Base-by-base conservation (phyloP, 306 rosid species). In the Vigna trinervia region DNA sequence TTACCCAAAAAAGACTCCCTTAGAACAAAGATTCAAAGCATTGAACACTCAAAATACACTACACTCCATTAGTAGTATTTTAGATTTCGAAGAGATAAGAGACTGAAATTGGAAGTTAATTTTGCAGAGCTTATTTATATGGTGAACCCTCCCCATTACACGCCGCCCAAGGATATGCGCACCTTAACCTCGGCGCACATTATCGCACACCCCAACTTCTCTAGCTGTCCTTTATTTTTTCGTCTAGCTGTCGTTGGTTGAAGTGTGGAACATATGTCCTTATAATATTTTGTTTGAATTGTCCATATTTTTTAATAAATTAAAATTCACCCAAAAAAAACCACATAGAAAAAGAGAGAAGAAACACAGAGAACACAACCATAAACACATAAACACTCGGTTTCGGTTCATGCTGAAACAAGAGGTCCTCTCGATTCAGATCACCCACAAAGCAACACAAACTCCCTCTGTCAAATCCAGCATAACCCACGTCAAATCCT, bases 401-500 rank as follows among this genome's bases (percentile, higher is more conserved):
- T 65, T 70, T 86, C 76, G 86, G 86, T 90, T 86, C 97, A 90
- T 89, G 90, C 90, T 89, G 89, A 84, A 85, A 41, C 46, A 9
- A 84, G 81, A 83, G 79, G 75, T 73, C 82, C 86, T 85, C 71
- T 76, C 90, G 97, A 91, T 94, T 91, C 86, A 82, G 92, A 88
- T 88, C 97, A 87, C 81, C 61, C 61, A 9, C 30, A 74, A 58
- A 26, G n/a, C 43, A 60, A 46, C 74, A 23, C 62, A 28, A 64
- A 30, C 56, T 74, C 9, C 28, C 20, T 53, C 66, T 23, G 2
- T 81, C 76, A 83, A 88, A 81, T 88, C 88, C 84, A 51, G 50
- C 88, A 67, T 75, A 86, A 81, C 96, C 91, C 85, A 90, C 97
- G 92, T 94, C 88, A 30, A 85, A 84, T 87, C 76, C 52, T 65